Conservation (phyloP, 352 stramenopile genomes). For the Phytophthora hybrid region DNA sequence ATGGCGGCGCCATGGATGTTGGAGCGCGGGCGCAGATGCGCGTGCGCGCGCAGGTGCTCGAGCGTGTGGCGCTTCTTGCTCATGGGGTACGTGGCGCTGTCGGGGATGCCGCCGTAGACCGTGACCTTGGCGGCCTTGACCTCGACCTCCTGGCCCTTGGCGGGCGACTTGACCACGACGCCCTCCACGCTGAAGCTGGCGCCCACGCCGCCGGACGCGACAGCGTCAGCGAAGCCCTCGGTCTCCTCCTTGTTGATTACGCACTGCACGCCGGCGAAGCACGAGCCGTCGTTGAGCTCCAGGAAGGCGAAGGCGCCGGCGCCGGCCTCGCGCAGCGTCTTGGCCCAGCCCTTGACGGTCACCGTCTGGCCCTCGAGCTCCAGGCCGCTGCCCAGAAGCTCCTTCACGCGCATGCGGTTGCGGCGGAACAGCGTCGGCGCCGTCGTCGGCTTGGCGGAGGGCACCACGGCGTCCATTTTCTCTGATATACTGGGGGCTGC, state of each 20-base stretch:
- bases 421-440: constrained; percentile 78
- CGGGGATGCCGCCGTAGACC: constrained; percentile 88
- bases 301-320: constrained; percentile 94
- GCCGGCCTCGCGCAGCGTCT: constrained; percentile 91
- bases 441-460: constrained; percentile 48
- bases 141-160: constrained; percentile 94
- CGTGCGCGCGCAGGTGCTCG: constrained; percentile 93
- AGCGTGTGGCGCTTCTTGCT: constrained; percentile 94
- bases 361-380: constrained; percentile 85
- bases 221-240: constrained; percentile 76
- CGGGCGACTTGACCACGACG: constrained; percentile 86
- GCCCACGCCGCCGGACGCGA: constrained; percentile 87
- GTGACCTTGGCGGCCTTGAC: constrained; percentile 89
- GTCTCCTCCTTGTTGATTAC: constrained; percentile 83
- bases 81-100: constrained; percentile 92
- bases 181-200: constrained; percentile 87
- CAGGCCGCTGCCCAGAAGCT: constrained; percentile 70
- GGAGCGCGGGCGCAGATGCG: constrained; percentile 93
- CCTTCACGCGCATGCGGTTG: constrained; percentile 87
- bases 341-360: constrained; percentile 94
- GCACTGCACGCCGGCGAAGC: constrained; percentile 88
- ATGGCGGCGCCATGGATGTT: constrained; percentile 94
- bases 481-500: background rate
- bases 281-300: constrained; percentile 96
- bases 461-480: constrained; percentile 62